Evolutionary conservation across 148 eudicot species (phyloP).

Genomic region (Camellia japonica): DNA sequence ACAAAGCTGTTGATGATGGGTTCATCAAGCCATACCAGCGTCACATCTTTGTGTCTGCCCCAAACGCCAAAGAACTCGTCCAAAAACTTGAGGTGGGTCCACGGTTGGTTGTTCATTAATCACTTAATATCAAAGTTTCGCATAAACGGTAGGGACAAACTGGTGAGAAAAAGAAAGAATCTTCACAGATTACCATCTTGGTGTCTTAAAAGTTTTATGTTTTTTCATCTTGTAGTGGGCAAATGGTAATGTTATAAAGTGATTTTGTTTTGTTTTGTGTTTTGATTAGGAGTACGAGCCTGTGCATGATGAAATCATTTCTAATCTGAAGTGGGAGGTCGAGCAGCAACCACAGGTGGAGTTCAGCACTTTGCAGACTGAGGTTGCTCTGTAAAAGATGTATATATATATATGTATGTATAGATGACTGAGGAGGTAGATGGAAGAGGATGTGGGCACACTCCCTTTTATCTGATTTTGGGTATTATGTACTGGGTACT

Average conservation of each 20-base stretch:
- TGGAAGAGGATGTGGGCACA: not conserved
- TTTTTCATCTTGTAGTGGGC: not conserved
- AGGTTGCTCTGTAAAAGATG: slow-evolving; percentile 37
- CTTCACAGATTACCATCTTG: slow-evolving; percentile 10
- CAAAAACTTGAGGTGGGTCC: slow-evolving; percentile 64
- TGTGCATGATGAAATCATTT: slow-evolving; percentile 56
- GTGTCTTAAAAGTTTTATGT: not conserved
- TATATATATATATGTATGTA: not conserved
- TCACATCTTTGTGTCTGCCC: slow-evolving; percentile 69
- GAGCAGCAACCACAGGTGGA: slow-evolving; percentile 44
- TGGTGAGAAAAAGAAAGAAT: not conserved
- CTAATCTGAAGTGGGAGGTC: slow-evolving; percentile 61
- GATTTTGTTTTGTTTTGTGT: no score
- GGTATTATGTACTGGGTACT: not conserved
- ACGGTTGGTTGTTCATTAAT: not conserved
- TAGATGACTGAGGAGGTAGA: not conserved
- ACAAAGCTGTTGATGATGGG: slow-evolving; percentile 77
- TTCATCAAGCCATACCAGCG: slow-evolving; percentile 67
- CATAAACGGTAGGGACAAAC: not conserved
- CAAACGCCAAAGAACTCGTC: slow-evolving; percentile 67
- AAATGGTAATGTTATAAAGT: not conserved
- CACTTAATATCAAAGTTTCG: not conserved
- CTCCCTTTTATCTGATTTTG: not conserved
- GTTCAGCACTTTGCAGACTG: slow-evolving; percentile 41
- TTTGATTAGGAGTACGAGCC: slow-evolving; percentile 58